Percentiles rank a stretch among this genome's conserved stretches.
Conservation (phyloP, 306 rosid genomes). For the Medicago lupulina region DNA sequence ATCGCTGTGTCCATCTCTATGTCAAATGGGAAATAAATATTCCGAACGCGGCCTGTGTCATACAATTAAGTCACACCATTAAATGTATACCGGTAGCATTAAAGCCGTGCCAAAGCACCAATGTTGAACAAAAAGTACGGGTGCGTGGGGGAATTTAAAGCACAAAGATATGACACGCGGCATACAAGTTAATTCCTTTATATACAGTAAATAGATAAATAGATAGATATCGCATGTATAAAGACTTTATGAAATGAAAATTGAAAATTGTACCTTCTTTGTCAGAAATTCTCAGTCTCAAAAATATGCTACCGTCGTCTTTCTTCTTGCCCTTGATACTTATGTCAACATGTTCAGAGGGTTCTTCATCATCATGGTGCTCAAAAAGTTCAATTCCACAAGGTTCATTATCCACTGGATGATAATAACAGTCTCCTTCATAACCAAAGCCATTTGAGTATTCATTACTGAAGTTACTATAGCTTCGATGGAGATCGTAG, state of each 20-base stretch:
- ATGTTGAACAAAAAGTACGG: background rate
- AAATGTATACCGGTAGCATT: slow-evolving; percentile 20
- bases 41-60: slow-evolving; percentile 77
- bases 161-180: background rate
- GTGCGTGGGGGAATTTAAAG: background rate
- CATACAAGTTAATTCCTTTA: background rate
- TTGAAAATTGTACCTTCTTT: slow-evolving; percentile 71
- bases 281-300: slow-evolving; percentile 88
- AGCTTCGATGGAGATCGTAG: slow-evolving; percentile 54
- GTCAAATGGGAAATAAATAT: slow-evolving; percentile 91
- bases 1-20: slow-evolving; percentile 84
- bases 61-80: slow-evolving; percentile 17
- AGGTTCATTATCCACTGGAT: slow-evolving; percentile 61
- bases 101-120: background rate
- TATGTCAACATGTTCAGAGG: slow-evolving; percentile 70
- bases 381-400: slow-evolving; percentile 85
- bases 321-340: slow-evolving; percentile 82
- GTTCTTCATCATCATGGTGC: slow-evolving; percentile 72
- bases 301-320: slow-evolving; percentile 72
- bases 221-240: background rate
- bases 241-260: slow-evolving; percentile 12
- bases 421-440: slow-evolving; percentile 67
- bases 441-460: slow-evolving; percentile 56
- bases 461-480: slow-evolving; percentile 56
- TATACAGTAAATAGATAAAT: background rate